Base-by-base conservation (phyloP, 371 early-diverging fungal genomes). In the Saksenaea oblongispora region DNA sequence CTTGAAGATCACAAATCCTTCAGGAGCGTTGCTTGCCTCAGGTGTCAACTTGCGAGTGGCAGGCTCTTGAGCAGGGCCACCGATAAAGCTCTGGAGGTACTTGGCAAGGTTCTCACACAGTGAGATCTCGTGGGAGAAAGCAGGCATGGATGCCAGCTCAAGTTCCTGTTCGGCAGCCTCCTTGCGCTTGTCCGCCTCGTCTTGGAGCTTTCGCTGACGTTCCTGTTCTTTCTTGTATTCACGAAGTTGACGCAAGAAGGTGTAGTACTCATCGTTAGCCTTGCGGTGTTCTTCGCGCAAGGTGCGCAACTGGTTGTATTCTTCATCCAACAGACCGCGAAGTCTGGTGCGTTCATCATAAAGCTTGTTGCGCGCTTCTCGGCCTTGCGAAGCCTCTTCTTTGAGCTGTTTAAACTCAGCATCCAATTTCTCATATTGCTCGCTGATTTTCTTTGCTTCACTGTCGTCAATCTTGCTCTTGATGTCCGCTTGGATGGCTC, bases 61-160 rank as follows among this genome's bases (percentile, higher is more conserved):
- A 15, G 42, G 55, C 22, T 54, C 60, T 17, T 56, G 51, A 14
- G 64, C 51, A n/a, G 17, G 22, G 8, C 51, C 51, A 22, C 22
- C 51, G 14, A 74, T 26, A 56, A 74, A 75, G 56, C 73, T 67
- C 69, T 83, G 75, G 65, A 96, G 84, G 72, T 90, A 92, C 47
- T 79, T 73, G 69, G 94, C 82, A 39, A 96, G 80, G 60, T 85
- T 86, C 61, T 91, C 90, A 80, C 95, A 95, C 42, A 82, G 82
- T 66, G 78, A 73, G 65, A 98, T 95, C 73, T 98, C 98, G 64
- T 83, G 83, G 60, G 85, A 80, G 78, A 88, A 96, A 9, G 98
- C 97, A 35, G 96, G 96, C 58, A 93, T 75, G 59, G 93, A 91
- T 28, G 96, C 97, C 56, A 87, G 75, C 69, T 96, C 96, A 27